These are phyloP conservation scores for Trametes cubensis DNA, from an alignment of 768 basidiomycete species.

Conservation along the genomic window DNA sequence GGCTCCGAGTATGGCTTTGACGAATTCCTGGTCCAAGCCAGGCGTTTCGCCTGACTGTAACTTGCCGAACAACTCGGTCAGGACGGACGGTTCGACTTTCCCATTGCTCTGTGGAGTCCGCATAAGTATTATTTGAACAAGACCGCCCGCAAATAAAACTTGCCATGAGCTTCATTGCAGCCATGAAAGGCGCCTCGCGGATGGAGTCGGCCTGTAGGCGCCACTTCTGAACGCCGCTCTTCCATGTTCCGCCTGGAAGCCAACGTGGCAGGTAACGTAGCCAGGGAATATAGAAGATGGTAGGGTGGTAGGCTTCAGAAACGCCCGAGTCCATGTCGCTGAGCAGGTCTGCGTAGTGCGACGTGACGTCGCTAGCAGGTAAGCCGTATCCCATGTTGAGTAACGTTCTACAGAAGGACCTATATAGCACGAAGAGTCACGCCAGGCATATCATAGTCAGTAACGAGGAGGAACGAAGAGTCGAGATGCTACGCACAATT, in stretches of 20 bases:
- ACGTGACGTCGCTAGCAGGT: background rate
- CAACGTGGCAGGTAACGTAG: slow-evolving; percentile 54
- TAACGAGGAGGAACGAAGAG: no score
- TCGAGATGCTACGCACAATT: background rate
- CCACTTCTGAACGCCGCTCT: slow-evolving; percentile 57
- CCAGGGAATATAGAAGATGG: background rate
- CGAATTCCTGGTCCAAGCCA: background rate
- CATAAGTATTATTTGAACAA: background rate
- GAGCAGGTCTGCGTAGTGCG: background rate
- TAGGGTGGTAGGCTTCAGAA: background rate
- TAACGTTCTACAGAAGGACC: background rate
- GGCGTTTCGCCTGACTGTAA: background rate
- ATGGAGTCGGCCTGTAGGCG: slow-evolving; percentile 61
- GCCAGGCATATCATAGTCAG: no score
- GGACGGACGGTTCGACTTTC: background rate
- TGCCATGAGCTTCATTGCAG: slow-evolving; percentile 57
- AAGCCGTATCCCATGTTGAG: background rate
- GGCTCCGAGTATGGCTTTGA: slow-evolving; percentile 2
- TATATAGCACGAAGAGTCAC: no score
- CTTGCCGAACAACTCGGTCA: background rate
- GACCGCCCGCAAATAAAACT: background rate
- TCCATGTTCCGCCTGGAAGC: slow-evolving; percentile 67
- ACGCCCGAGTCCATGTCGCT: background rate
- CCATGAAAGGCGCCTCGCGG: slow-evolving; percentile 60
- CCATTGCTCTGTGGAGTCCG: background rate